Conservation (phyloP, 78 protist species). For the Planoprotostelium fungivorum region DNA sequence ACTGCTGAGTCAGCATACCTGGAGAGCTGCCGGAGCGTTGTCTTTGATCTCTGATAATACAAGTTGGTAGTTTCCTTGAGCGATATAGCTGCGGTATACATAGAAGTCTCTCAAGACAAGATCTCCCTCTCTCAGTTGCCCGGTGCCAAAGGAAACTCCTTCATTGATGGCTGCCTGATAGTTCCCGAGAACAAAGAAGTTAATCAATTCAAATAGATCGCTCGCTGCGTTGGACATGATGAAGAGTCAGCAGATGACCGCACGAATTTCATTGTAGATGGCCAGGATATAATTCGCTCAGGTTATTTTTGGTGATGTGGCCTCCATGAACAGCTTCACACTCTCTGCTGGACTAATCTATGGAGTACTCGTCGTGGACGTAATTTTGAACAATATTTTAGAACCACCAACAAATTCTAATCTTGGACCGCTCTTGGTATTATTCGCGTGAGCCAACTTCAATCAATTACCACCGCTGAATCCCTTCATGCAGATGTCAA, state of each 20-base stretch:
- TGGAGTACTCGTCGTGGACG: background rate
- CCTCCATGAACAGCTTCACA: background rate
- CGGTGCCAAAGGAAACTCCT: constrained; percentile 21
- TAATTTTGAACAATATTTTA: background rate
- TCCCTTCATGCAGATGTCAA: background rate
- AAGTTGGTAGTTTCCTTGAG: constrained; percentile 27
- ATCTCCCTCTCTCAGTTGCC: constrained; percentile 11
- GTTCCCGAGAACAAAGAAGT: constrained; percentile 40
- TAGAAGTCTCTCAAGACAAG: constrained; percentile 19
- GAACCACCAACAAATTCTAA: background rate
- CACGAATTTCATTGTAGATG: too few species aligned
- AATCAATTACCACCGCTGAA: background rate
- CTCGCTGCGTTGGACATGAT: background rate
- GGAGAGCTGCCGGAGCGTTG: background rate
- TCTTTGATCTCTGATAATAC: constrained; percentile 43
- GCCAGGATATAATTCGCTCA: too few species aligned
- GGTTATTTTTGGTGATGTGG: too few species aligned
- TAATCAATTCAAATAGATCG: constrained; percentile 34
- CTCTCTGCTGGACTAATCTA: background rate
- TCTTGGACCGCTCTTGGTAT: background rate
- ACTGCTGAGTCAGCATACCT: background rate
- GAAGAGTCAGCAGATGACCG: background rate
- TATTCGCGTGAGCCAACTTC: background rate
- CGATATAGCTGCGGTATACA: constrained; percentile 26
- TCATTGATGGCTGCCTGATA: constrained; percentile 53